Evolutionary conservation across 2,329 filamentous ascomycete species (phyloP).

Genomic region (Aspergillus sp.): DNA sequence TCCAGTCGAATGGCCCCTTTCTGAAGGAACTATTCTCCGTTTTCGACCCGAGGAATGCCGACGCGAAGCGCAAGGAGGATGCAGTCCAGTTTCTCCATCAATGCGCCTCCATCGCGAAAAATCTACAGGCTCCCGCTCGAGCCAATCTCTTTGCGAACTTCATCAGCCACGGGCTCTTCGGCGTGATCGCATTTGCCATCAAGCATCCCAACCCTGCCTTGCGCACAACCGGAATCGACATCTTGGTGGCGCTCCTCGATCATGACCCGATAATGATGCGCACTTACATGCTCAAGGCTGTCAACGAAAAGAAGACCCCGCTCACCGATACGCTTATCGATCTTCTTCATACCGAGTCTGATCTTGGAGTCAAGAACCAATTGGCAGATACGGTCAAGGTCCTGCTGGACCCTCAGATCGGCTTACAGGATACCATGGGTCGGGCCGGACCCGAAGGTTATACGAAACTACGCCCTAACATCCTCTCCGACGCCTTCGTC

Average conservation of each 20-base stretch:
- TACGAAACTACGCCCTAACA: slow-evolving; percentile 62
- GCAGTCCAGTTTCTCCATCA: slow-evolving; percentile 96
- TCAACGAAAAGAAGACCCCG: slow-evolving; percentile 79
- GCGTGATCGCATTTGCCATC: slow-evolving; percentile 88
- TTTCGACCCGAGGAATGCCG: slow-evolving; percentile 64
- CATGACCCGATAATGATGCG: slow-evolving; percentile 95
- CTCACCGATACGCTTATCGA: slow-evolving; percentile 92
- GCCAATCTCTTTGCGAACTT: slow-evolving; percentile 87
- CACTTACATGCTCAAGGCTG: slow-evolving; percentile 85
- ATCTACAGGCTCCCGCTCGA: slow-evolving; percentile 77
- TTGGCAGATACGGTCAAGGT: slow-evolving; percentile 95
- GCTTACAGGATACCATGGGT: slow-evolving; percentile 56
- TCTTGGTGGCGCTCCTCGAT: slow-evolving; percentile 89
- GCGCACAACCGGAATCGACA: slow-evolving; percentile 88
- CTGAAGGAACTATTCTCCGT: slow-evolving; percentile 84
- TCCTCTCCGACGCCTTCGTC: slow-evolving; percentile 81
- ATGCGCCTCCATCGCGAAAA: slow-evolving; percentile 92
- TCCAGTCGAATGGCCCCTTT: slow-evolving; percentile 78
- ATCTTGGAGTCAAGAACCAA: slow-evolving; percentile 92
- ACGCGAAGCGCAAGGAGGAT: slow-evolving; percentile 78
- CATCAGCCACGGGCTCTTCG: slow-evolving; percentile 78
- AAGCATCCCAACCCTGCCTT: slow-evolving; percentile 80
- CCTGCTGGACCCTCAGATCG: slow-evolving; percentile 71
- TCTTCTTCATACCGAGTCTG: slow-evolving; percentile 82
- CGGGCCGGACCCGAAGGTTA: slow-evolving; percentile 66